Evolutionary conservation across 2,329 filamentous ascomycete species (phyloP), one percentile per base, ranked within the genome.

Genomic region (Neoarthrinium moseri): DNA sequence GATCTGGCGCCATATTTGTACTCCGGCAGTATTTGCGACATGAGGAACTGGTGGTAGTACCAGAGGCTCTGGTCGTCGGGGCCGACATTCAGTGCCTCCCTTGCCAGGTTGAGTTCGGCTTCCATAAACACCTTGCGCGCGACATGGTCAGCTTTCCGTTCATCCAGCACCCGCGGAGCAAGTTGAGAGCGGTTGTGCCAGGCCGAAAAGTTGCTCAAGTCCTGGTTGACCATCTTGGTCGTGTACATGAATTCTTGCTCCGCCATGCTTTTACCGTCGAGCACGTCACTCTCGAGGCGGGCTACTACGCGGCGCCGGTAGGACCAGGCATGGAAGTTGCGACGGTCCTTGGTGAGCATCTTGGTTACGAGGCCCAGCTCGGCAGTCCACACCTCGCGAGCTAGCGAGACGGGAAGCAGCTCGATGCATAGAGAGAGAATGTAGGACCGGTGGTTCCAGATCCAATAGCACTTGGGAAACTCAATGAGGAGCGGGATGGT

Each of bases 391-490:
- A 96, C 74, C 30, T 74, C 68, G 18, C 79, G 76, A 2, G 89
- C 81, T 13, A 71, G 61, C 0, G 71, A 47, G 1, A 67, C 51
- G 2, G 82, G 77, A 8, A 96, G 73, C 15, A 84, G 73, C 11
- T 74, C 63, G 37, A 86, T 87, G 26, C 84, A 84, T 63, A 89
- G 81, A 45, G 85, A 73, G 12, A 99, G 74, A 3, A 92, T 73
- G 91, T 94, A 99, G 36, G 86, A 70, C 22, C 94, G 85, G 67
- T 96, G 92, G 57, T 96, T 95, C 94, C 94, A 99, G 60, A 99
- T 92, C 92, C 94, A 97, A 72, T 99, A 99, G 75, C 94, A 97
- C 66, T 99, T 99, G 6, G 94, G 94, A 54, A 83, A 92, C 54
- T 90, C 83, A 53, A 89, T 78, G 40, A 99, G 79, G 17, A 99